phyloP scores from a whole-genome alignment of 371 early-diverging fungal species.

The Mycotypha africana region DNA sequence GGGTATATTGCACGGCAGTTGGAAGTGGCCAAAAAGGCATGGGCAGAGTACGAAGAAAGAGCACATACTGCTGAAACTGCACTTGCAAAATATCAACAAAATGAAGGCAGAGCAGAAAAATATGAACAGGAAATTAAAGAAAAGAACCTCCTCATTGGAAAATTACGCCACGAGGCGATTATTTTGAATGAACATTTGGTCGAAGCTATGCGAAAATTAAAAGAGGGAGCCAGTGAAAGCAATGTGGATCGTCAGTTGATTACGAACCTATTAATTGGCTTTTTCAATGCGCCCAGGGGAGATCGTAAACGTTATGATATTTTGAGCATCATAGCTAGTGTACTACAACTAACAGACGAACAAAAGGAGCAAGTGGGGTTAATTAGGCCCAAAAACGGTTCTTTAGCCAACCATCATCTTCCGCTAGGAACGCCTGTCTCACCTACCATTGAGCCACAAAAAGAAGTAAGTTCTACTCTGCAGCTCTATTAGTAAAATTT shows the following conservation, averaged over 20 bases:
- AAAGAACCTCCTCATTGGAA: slow-evolving; percentile 70
- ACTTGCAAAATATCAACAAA: slow-evolving; percentile 52
- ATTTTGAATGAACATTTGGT: slow-evolving; percentile 79
- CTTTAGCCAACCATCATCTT: slow-evolving; percentile 8
- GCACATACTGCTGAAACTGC: slow-evolving; percentile 57
- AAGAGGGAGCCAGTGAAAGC: slow-evolving; percentile 70
- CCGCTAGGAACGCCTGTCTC: slow-evolving; percentile 12
- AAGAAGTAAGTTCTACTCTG: slow-evolving; percentile 25
- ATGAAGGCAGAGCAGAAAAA: slow-evolving; percentile 55
- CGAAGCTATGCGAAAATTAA: slow-evolving; percentile 81
- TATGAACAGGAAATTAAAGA: slow-evolving; percentile 72
- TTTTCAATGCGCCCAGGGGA: slow-evolving; percentile 78
- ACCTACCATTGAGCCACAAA: slow-evolving; percentile 22
- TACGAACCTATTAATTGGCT: slow-evolving; percentile 81
- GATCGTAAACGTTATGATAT: slow-evolving; percentile 89
- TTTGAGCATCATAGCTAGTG: slow-evolving; percentile 80
- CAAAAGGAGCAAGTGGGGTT: slow-evolving; percentile 85
- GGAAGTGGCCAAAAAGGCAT: slow-evolving; percentile 39
- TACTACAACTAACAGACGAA: slow-evolving; percentile 80
- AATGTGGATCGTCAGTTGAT: slow-evolving; percentile 83
- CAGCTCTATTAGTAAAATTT: too few species aligned
- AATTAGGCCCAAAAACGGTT: slow-evolving; percentile 41
- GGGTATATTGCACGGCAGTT: slow-evolving; percentile 62
- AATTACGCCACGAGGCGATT: slow-evolving; percentile 77
- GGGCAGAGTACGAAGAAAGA: slow-evolving; percentile 56